Base-by-base conservation (phyloP, 768 basidiomycete genomes). In the Mycena kentingensis region DNA sequence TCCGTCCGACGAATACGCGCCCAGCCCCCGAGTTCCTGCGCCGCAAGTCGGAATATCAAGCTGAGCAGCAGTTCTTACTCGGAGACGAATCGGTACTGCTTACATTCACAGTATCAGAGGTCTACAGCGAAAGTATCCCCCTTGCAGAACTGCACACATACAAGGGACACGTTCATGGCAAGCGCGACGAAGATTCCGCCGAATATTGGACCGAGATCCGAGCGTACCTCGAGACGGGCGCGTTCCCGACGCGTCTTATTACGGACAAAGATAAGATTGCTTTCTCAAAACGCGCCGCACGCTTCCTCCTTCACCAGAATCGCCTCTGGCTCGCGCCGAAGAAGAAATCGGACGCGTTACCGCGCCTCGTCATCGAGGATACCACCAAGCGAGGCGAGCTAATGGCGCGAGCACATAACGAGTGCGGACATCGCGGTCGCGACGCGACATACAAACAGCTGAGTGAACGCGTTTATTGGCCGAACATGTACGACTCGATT, bases 381-480 rank as follows among this genome's bases (percentile, higher is more conserved):
- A 1, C 26, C 0, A 13, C 1, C 0, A 49, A 54, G 1, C 47
- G 64, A 13, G 12, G 45, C 1, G 49, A 52, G 6, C 38, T 71
- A 1, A 39, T 72, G 4, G 53, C 52, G 0, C 31, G 56, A 12
- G 68, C 65, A 0, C 70, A 74, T 31, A 63, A 69, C 27, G 41
- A 57, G n/a, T n/a, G n/a, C n/a, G n/a, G n/a, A n/a, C n/a, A n/a
- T n/a, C n/a, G n/a, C n/a, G n/a, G n/a, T n/a, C 49, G 63, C 0
- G 65, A 72, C 19, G 51, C 67, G 0, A 65, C 64, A 0, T 68
- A 62, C 48, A 29, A 37, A 6, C 35, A 50, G 18, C 50, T 72
- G 1, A 12, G 27, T 0, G 63, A 72, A 5, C 54, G 63, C 0
- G 69, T 63, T 31, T 72, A 69, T 56, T 74, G 73, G 74, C 75